Evolutionary conservation across 371 early-diverging fungal species (phyloP).

Genomic region (Nematocida ausubeli): DNA sequence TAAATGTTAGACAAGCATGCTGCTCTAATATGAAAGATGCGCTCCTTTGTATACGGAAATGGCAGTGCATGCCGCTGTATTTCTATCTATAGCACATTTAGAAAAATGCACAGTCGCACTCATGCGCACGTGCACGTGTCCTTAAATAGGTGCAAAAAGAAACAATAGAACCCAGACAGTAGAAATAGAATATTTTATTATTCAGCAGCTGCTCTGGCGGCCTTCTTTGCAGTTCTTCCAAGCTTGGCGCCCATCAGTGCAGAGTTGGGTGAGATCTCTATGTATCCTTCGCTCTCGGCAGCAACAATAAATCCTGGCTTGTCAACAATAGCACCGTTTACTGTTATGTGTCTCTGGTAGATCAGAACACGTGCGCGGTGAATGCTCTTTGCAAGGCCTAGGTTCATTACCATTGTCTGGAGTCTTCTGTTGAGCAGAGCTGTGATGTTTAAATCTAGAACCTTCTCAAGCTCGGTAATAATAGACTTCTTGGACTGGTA

Average conservation of each 20-base stretch:
- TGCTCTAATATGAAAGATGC: too few species aligned
- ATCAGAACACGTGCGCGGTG: slow-evolving; percentile 99
- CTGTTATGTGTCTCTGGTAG: slow-evolving; percentile 69
- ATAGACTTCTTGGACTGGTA: slow-evolving; percentile 70
- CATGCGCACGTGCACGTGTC: too few species aligned
- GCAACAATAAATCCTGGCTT: slow-evolving; percentile 66
- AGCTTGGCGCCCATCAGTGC: slow-evolving; percentile 30
- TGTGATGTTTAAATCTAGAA: slow-evolving; percentile 89
- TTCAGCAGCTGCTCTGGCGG: slow-evolving; percentile 17
- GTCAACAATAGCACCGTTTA: slow-evolving; percentile 64
- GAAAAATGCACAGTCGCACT: too few species aligned
- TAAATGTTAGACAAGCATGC: too few species aligned
- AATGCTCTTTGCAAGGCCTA: slow-evolving; percentile 93
- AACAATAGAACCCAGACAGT: neutral
- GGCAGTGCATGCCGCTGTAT: too few species aligned
- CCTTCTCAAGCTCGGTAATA: slow-evolving; percentile 95
- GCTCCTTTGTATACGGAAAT: too few species aligned
- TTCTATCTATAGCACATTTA: too few species aligned
- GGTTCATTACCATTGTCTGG: slow-evolving; percentile 97
- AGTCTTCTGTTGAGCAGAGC: slow-evolving; percentile 97
- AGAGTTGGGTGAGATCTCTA: slow-evolving; percentile 61
- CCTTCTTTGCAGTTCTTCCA: slow-evolving; percentile 40
- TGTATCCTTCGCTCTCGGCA: slow-evolving; percentile 64
- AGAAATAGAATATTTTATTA: slow-evolving; percentile 28
- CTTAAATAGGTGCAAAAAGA: too few species aligned